Percentiles rank a stretch among this genome's conserved stretches.
phyloP scores from a whole-genome alignment of 2,329 filamentous ascomycete species.

The Botrytis sinoallii region DNA sequence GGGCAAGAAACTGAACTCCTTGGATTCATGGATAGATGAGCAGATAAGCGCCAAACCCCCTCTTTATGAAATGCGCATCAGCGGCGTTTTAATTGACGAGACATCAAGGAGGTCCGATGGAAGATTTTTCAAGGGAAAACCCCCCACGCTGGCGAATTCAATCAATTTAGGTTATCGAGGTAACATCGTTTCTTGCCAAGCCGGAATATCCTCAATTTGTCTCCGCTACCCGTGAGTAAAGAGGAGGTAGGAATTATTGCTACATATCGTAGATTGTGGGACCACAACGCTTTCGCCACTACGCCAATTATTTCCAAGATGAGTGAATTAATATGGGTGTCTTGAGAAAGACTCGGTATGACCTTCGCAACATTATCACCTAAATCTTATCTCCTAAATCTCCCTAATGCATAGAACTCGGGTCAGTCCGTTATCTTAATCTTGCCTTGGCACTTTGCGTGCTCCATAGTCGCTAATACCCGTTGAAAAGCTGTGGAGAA shows the following conservation, averaged over 20 bases:
- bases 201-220: neutral
- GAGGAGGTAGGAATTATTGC: neutral
- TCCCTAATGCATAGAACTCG: constrained; percentile 2
- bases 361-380: neutral
- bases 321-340: neutral
- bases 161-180: neutral
- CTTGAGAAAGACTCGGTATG: neutral
- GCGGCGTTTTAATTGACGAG: neutral
- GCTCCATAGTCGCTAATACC: constrained; percentile 8
- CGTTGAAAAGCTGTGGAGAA: constrained; percentile 9
- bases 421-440: constrained; percentile 9
- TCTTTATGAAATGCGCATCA: constrained; percentile 9
- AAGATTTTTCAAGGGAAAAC: neutral
- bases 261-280: constrained; percentile 14
- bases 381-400: constrained; percentile 6
- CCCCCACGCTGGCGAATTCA: neutral
- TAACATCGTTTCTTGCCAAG: constrained; percentile 13
- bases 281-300: neutral
- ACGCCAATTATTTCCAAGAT: constrained; percentile 11
- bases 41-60: constrained; percentile 13
- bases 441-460: neutral
- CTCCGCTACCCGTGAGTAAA: constrained; percentile 5
- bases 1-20: neutral
- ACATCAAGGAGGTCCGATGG: neutral
- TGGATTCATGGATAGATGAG: constrained; percentile 6